A percentile compares a stretch with the other conserved stretches of the same genome.
Evolutionary conservation across 176 grass and related monocot species (phyloP).

Genomic region (Chrysopogon serrulatus): DNA sequence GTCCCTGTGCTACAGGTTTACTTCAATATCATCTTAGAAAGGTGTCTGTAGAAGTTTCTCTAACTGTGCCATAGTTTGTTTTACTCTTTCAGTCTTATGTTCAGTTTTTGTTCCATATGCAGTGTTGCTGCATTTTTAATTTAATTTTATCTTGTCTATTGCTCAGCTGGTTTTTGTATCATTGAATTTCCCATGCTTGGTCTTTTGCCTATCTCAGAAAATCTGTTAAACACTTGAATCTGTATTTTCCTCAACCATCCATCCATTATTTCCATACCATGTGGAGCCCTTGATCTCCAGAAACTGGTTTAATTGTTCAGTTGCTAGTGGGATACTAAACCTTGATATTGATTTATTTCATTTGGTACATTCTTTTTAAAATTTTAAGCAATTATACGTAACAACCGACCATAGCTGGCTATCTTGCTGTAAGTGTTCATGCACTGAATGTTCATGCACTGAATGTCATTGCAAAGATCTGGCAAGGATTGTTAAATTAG

Average conservation of each 20-base stretch:
- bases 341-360: not conserved
- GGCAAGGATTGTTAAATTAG: not conserved
- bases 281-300: not conserved
- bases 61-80: not conserved
- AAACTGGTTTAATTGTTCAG: not conserved
- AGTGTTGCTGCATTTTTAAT: not conserved
- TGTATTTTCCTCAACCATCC: not conserved
- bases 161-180: not conserved
- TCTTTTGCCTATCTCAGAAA: not conserved
- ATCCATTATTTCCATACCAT: not conserved
- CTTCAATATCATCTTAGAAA: not conserved
- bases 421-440: not conserved
- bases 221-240: not conserved
- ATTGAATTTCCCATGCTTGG: not conserved
- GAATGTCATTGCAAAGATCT: conserved; percentile 7
- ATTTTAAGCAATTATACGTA: not conserved
- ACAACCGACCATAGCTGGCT: not conserved
- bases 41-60: not conserved
- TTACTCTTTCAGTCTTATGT: not conserved
- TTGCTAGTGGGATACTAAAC: not conserved
- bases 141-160: not conserved
- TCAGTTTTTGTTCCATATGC: not conserved
- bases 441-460: too few species aligned
- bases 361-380: not conserved
- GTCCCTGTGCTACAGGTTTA: not conserved